phyloP scores from a whole-genome alignment of 1,139 yeast species.

The Diutina ranongensis region DNA sequence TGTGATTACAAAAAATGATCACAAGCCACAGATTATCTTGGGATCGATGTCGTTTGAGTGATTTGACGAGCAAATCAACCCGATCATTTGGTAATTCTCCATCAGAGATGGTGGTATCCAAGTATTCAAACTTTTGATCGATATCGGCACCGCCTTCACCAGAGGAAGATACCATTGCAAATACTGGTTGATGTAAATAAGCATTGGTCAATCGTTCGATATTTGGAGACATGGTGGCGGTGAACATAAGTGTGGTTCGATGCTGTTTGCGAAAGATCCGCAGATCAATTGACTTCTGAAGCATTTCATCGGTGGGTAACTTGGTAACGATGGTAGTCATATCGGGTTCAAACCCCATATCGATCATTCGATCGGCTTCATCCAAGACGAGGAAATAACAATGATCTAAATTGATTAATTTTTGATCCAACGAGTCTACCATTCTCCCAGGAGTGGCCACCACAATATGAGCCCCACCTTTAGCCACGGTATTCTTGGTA shows the following conservation, averaged over 20 bases:
- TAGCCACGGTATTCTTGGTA: background rate
- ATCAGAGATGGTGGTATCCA: conserved; percentile 17
- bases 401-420: conserved; percentile 44
- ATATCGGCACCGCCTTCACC: conserved; percentile 23
- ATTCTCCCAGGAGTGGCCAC: conserved; percentile 94
- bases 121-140: conserved; percentile 54
- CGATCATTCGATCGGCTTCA: conserved; percentile 94
- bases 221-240: conserved; percentile 80
- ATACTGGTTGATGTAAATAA: conserved; percentile 45
- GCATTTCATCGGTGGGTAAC: conserved; percentile 26
- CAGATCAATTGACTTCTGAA: conserved; percentile 8
- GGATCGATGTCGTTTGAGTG: conserved; percentile 20
- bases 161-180: background rate
- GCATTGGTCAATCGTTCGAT: conserved; percentile 55
- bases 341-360: conserved; percentile 85
- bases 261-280: conserved; percentile 18
- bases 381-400: conserved; percentile 71
- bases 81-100: too few relatives aligned
- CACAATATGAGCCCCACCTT: conserved; percentile 47
- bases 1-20: conserved; percentile 74
- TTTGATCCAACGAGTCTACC: conserved; percentile 66
- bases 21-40: conserved; percentile 30
- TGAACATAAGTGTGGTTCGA: conserved; percentile 67
- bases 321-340: conserved; percentile 44
- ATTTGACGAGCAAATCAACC: conserved; percentile 16